phyloP scores from a whole-genome alignment of 805 yeast species.

The Ogataea glucozyma region DNA sequence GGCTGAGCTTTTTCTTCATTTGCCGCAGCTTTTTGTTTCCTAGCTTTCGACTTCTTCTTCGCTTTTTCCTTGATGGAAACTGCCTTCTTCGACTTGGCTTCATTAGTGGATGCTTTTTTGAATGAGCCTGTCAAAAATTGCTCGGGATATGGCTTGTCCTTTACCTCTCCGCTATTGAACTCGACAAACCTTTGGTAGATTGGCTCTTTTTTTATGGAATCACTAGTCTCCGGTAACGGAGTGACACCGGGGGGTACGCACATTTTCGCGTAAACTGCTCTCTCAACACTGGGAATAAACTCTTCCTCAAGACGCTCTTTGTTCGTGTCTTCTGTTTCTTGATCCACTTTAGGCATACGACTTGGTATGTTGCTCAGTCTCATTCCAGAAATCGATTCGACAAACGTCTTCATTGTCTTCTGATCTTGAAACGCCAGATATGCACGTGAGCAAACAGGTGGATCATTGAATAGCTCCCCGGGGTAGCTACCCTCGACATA shows the following conservation, averaged over 20 bases:
- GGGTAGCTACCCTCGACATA: slow-evolving; percentile 45
- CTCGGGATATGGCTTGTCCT: slow-evolving; percentile 1
- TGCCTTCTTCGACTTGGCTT: slow-evolving; percentile 6
- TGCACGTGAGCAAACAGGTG: slow-evolving; percentile 45
- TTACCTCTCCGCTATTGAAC: background rate
- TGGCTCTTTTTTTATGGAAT: slow-evolving; percentile 12
- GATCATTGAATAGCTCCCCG: slow-evolving; percentile 39
- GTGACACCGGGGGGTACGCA: slow-evolving; percentile 3
- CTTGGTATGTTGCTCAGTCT: background rate
- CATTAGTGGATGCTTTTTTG: slow-evolving; percentile 1
- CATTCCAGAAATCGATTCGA: background rate
- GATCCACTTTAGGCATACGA: background rate
- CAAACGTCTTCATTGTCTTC: slow-evolving; percentile 16
- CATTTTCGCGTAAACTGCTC: slow-evolving; percentile 38
- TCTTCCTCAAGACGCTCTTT: slow-evolving; percentile 19
- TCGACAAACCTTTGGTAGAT: slow-evolving; percentile 17
- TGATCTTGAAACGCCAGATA: slow-evolving; percentile 36
- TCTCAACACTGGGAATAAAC: slow-evolving; percentile 38
- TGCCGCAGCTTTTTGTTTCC: slow-evolving; percentile 5
- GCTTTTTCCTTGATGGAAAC: background rate
- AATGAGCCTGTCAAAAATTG: background rate
- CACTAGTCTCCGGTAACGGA: slow-evolving; percentile 1
- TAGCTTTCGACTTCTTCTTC: slow-evolving; percentile 7
- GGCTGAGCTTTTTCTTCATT: background rate
- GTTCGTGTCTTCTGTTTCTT: slow-evolving; percentile 2